Base-by-base conservation (phyloP, 2,329 filamentous ascomycete species). In the Dryadomyces sulphureus region DNA sequence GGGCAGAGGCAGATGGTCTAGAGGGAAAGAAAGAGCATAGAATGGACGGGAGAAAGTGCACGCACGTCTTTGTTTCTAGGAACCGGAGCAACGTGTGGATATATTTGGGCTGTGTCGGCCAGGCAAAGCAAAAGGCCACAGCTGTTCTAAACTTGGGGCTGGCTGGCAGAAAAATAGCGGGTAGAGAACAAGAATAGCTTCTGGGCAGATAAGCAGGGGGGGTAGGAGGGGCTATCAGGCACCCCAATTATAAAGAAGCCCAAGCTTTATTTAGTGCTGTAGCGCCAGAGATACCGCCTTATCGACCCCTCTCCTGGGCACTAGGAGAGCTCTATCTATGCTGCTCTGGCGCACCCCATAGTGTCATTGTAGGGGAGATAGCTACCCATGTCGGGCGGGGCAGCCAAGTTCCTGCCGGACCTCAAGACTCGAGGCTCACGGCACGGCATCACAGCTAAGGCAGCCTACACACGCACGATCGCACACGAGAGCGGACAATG, bases 1-100 rank as follows among this genome's bases (percentile, higher is more conserved):
- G 34, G 39, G 4, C n/a, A 6, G n/a, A 17, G 17, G 12, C 22
- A 30, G 38, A 39, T 87, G 84, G 52, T 88, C 71, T 7, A 36
- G 32, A 46, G 27, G 14, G 24, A 35, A 35, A 35, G 32, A 21
- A 17, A 14, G 34, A 38, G 19, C 19, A 34, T 24, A 17, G 41
- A 24, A 7, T 2, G 9, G 11, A 43, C 27, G 14, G 12, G 21
- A 19, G 16, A 19, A 17, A 27, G 21, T n/a, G n/a, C n/a, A n/a
- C n/a, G n/a, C n/a, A n/a, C n/a, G n/a, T n/a, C n/a, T n/a, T n/a
- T n/a, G n/a, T n/a, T n/a, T n/a, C n/a, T n/a, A n/a, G n/a, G n/a
- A n/a, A n/a, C n/a, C n/a, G n/a, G n/a, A n/a, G n/a, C n/a, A n/a
- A n/a, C n/a, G n/a, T n/a, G n/a, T n/a, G n/a, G n/a, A n/a, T n/a